Evolutionary conservation across 1,284 basidiomycete genomes (phyloP).

Genomic region (Leccinum variabile): DNA sequence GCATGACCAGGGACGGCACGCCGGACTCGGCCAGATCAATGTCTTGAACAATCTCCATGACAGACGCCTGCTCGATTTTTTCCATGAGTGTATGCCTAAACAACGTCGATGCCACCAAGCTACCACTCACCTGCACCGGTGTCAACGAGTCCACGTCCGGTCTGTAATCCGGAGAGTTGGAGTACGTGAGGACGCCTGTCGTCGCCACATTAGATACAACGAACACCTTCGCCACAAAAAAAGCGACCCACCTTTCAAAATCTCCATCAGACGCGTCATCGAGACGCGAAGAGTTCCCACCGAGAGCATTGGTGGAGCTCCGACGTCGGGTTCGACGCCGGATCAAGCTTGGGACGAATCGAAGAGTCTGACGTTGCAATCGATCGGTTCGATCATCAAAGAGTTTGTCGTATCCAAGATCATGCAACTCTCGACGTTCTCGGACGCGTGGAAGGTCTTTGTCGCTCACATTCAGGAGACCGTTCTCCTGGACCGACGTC

Average conservation of each 20-base stretch:
- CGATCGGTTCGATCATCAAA: constrained; percentile 80
- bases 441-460: constrained; percentile 70
- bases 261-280: constrained; percentile 60
- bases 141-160: constrained; percentile 84
- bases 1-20: constrained; percentile 71
- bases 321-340: constrained; percentile 19
- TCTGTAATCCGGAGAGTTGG: constrained; percentile 80
- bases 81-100: constrained; percentile 1
- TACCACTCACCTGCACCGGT: constrained; percentile 71
- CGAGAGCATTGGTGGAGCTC: constrained; percentile 20
- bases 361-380: constrained; percentile 82
- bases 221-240: not conserved
- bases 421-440: constrained; percentile 68
- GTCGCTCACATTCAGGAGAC: constrained; percentile 67
- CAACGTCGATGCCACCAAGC: not conserved
- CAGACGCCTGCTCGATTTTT: constrained; percentile 48
- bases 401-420: constrained; percentile 78
- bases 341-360: constrained; percentile 81
- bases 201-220: not conserved
- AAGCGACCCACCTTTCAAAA: constrained; percentile 64
- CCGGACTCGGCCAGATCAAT: constrained; percentile 67
- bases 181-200: constrained; percentile 76
- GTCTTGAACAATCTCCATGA: constrained; percentile 66
- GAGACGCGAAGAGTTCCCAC: constrained; percentile 46
- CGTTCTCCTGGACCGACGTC: constrained; percentile 66